Conservation (phyloP, 345 rosid species). For the Eucalyptus microcorys region DNA sequence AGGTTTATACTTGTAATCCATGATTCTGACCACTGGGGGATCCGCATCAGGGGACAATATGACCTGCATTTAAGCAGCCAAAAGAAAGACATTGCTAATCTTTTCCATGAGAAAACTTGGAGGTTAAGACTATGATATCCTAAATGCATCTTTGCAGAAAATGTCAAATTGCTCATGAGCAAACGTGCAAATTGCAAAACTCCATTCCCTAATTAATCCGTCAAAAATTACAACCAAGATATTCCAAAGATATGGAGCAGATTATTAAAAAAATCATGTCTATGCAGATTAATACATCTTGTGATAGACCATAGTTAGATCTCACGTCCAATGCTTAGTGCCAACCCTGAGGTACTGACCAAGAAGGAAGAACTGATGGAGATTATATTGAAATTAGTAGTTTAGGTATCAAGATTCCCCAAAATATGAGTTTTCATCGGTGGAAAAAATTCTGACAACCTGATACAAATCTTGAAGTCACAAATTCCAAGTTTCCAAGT, state of each 20-base stretch:
- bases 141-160: neutral
- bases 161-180: neutral
- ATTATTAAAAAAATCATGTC: neutral
- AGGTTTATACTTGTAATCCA: slow-evolving; percentile 65
- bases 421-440: neutral
- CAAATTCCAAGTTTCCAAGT: neutral
- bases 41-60: slow-evolving; percentile 85
- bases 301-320: neutral
- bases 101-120: neutral
- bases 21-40: slow-evolving; percentile 88
- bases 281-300: neutral
- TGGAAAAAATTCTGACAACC: neutral
- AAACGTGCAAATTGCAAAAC: neutral
- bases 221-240: neutral
- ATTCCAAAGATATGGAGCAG: neutral
- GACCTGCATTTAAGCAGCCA: slow-evolving; percentile 36
- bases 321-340: neutral
- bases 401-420: neutral
- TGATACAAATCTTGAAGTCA: neutral
- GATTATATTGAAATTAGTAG: neutral
- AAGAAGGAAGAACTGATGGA: neutral
- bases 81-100: neutral
- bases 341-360: neutral
- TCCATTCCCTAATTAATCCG: neutral
- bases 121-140: neutral